Conservation (phyloP, 1,284 basidiomycete species). For the Pseudozyma pruni region DNA sequence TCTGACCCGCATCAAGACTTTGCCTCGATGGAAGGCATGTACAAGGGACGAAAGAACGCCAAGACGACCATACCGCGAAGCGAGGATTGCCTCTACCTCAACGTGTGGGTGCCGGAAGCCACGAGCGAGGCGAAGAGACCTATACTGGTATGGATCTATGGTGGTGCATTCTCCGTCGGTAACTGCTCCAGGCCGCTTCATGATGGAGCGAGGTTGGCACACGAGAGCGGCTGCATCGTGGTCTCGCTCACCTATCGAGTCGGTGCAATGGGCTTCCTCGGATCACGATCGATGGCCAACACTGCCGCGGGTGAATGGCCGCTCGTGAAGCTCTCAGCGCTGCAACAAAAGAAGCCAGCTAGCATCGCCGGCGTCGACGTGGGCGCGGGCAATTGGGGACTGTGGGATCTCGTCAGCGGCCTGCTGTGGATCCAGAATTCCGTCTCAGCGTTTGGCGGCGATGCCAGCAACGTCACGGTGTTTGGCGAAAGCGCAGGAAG, state of each 20-base stretch:
- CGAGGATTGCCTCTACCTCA: constrained; percentile 72
- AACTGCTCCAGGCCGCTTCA: constrained; percentile 45
- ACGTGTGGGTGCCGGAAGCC: constrained; percentile 65
- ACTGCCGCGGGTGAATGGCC: constrained; percentile 31
- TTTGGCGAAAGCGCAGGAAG: constrained; percentile 62
- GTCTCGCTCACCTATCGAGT: constrained; percentile 71
- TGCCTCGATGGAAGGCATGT: constrained; percentile 36
- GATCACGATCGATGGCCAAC: constrained; percentile 70
- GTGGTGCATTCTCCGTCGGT: constrained; percentile 69
- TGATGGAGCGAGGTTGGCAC: constrained; percentile 30
- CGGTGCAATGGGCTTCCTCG: constrained; percentile 70
- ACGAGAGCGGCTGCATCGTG: constrained; percentile 67
- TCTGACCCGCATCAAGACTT: constrained; percentile 47
- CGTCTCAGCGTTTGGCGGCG: constrained; percentile 76
- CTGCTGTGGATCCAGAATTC: constrained; percentile 75
- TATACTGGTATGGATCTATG: constrained; percentile 72
- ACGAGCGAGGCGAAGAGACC: constrained; percentile 67
- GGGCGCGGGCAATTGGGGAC: constrained; percentile 72
- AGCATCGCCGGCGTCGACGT: not conserved
- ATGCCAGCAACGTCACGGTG: constrained; percentile 71
- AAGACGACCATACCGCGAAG: constrained; percentile 60
- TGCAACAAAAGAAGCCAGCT: constrained; percentile 12
- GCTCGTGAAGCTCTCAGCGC: constrained; percentile 13
- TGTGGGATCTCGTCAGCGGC: constrained; percentile 74
- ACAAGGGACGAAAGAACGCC: constrained; percentile 19